Evolutionary conservation across 1,284 basidiomycete genomes (phyloP), one percentile per base, ranked within the genome.

Genomic region (Kalmanozyma brasiliensis): DNA sequence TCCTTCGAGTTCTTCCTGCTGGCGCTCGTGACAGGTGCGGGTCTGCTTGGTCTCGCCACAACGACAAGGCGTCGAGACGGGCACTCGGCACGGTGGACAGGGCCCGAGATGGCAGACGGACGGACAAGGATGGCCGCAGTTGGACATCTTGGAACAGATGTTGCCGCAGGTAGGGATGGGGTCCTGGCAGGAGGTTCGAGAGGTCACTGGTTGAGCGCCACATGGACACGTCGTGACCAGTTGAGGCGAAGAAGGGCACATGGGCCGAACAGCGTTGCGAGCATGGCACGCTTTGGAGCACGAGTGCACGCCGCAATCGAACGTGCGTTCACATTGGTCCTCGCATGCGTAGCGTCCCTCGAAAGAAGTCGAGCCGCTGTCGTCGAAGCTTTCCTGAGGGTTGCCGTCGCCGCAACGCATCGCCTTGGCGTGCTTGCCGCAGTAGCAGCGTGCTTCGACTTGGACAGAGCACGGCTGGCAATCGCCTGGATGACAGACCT

Each of bases 41-140:
- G 64, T 76, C 44, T 73, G 67, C 55, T 76, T 78, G 23, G 68
- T 70, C 41, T 77, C 75, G 33, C 79, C 79, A 42, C 80, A 82
- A 17, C 80, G 76, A 43, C 80, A 82, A 8, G 79, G 79, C n/a
- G 74, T 73, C 47, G 70, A 57, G 14, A 78, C 69, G 4, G 59
- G 56, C 16, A 67, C 68, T 11, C 43, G 38, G 41, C 80, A 82
- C 13, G 78, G 77, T 19, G 80, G 77, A 44, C 80, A 82, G 2
- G 55, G 38, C 5, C 78, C 79, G 8, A 62, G 43, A 40, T 81
- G 80, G 38, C 80, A 82, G 7, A 40, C n/a, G 8, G 53, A 26
- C 1, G 58, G 53, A 45, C 78, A 80, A 8, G 56, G 46, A 38
- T 82, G 80, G 32, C 74, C 79, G 46, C 80, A 82, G 1, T 44